phyloP scores from a whole-genome alignment of 768 basidiomycete genomes.

The Boletus tylopilopsis region DNA sequence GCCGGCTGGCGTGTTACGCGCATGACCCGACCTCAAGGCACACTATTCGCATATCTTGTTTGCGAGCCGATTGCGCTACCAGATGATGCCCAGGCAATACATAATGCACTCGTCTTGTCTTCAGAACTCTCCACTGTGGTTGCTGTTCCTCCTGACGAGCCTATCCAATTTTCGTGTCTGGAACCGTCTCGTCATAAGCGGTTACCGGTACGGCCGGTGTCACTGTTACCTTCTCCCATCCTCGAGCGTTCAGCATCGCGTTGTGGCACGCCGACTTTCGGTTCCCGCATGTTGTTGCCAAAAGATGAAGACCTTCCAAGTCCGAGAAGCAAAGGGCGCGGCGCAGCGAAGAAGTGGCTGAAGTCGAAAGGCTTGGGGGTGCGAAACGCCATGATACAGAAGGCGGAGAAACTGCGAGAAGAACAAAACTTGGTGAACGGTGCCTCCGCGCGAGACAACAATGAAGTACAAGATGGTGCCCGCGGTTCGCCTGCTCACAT shows the following conservation, averaged over 20 bases:
- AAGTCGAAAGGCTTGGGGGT: conserved; percentile 29
- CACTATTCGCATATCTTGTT: conserved; percentile 67
- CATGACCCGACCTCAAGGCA: conserved; percentile 55
- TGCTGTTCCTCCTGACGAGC: conserved; percentile 8
- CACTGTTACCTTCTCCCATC: conserved; percentile 23
- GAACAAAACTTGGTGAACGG: conserved; percentile 5
- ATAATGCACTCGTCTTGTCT: conserved; percentile 18
- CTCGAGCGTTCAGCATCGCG: conserved; percentile 47
- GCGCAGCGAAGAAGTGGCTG: conserved; percentile 25
- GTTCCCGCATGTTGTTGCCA: conserved; percentile 40
- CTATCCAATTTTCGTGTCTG: not conserved
- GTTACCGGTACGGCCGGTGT: conserved; percentile 2
- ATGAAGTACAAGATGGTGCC: conserved; percentile 2
- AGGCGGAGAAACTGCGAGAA: conserved; percentile 22
- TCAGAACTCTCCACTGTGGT: conserved; percentile 16
- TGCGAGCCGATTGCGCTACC: conserved; percentile 61
- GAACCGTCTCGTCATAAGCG: conserved; percentile 8
- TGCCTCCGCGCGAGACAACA: not conserved
- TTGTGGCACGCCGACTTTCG: conserved; percentile 62
- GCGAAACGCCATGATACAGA: conserved; percentile 21
- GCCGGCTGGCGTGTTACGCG: conserved; percentile 61
- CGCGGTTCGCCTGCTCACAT: conserved; percentile 14
- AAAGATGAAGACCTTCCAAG: conserved; percentile 24
- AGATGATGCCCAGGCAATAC: conserved; percentile 23
- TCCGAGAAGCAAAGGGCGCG: conserved; percentile 9